Evolutionary conservation across 495 filamentous ascomycete species (phyloP).

Genomic region (Lichina pygmaea): DNA sequence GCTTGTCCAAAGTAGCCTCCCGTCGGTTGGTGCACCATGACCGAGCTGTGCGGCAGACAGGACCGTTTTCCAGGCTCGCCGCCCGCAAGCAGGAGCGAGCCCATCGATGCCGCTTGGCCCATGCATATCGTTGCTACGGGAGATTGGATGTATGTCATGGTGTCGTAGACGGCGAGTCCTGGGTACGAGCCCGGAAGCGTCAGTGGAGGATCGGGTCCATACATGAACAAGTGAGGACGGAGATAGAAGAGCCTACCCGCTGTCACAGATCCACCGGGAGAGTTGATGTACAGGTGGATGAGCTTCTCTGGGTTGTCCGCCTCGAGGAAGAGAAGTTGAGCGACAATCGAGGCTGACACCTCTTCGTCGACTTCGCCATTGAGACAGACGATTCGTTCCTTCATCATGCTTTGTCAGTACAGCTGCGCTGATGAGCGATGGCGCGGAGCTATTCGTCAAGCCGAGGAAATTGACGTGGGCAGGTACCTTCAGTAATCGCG

Average conservation of each 20-base stretch:
- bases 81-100: conserved; percentile 63
- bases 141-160: conserved; percentile 87
- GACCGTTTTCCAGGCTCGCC: conserved; percentile 67
- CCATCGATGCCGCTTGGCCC: conserved; percentile 88
- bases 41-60: conserved; percentile 67
- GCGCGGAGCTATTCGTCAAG: not conserved
- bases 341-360: conserved; percentile 71
- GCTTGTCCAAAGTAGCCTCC: conserved; percentile 84
- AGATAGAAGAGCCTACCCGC: conserved; percentile 19
- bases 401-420: conserved; percentile 1
- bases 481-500: conserved; percentile 42
- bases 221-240: not conserved
- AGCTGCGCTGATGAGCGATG: no score
- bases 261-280: conserved; percentile 85
- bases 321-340: conserved; percentile 93
- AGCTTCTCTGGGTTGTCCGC: conserved; percentile 82
- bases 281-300: conserved; percentile 94
- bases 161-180: conserved; percentile 92
- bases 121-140: conserved; percentile 87
- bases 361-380: conserved; percentile 79
- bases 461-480: not conserved
- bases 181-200: not conserved
- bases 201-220: not conserved
- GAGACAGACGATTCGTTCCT: conserved; percentile 89
- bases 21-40: conserved; percentile 92